phyloP scores from a whole-genome alignment of 179 eudicot species.

The Spinacia oleracea region DNA sequence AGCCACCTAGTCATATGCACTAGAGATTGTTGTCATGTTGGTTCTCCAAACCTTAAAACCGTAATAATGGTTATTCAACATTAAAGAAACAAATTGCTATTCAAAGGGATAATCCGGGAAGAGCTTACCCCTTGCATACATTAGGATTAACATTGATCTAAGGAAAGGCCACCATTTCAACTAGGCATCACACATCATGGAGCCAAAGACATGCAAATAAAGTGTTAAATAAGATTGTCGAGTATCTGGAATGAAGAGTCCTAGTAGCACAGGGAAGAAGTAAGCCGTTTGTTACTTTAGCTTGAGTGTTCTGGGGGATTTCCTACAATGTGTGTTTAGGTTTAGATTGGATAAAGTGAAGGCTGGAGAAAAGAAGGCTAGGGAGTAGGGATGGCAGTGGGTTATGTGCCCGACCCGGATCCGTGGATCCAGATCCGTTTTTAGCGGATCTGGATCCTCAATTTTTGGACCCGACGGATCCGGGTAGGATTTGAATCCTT shows the following conservation, averaged over 20 bases:
- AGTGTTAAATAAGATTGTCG: not conserved
- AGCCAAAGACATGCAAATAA: not conserved
- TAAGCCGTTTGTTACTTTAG: not conserved
- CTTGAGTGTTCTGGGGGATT: not conserved
- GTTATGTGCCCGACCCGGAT: no score
- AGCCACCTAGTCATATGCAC: not conserved
- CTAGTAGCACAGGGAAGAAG: not conserved
- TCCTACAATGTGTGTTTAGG: not conserved
- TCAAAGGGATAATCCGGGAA: not conserved
- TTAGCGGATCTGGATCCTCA: no score
- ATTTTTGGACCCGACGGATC: no score
- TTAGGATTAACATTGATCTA: not conserved
- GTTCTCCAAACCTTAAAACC: not conserved
- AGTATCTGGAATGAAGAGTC: not conserved
- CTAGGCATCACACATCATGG: not conserved
- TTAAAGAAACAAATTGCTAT: not conserved
- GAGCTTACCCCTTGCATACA: not conserved
- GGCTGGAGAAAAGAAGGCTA: not conserved
- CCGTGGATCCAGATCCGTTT: no score
- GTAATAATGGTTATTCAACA: not conserved
- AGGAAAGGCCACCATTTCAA: not conserved
- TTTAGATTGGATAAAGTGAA: not conserved
- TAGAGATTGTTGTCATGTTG: not conserved
- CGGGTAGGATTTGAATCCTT: no score
- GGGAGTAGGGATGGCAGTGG: no score